These are phyloP conservation scores for Plasmodium vinckei DNA, from an alignment of 169 alveolate species.

Conservation along the genomic window DNA sequence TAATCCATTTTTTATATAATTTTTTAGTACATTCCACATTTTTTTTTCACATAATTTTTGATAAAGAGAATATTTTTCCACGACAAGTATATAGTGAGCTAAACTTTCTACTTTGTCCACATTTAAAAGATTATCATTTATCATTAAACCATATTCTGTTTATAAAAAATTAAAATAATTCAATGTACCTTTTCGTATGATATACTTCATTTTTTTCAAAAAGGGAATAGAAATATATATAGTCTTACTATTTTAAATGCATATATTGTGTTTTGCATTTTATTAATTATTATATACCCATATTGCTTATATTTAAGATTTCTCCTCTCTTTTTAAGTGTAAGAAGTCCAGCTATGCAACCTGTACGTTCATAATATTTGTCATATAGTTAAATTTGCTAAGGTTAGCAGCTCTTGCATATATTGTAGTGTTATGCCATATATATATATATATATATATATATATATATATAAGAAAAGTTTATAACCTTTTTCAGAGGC, in stretches of 20 bases:
- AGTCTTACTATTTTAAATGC: not conserved
- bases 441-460: too few relatives aligned
- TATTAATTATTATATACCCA: constrained; percentile 9
- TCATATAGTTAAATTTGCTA: not conserved
- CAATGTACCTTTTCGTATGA: not conserved
- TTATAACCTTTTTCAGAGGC: constrained; percentile 64
- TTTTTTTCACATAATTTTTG: constrained; percentile 72
- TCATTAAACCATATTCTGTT: constrained; percentile 58
- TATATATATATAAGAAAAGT: too few relatives aligned
- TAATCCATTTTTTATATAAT: not conserved
- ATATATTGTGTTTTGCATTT: not conserved
- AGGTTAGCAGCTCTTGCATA: not conserved
- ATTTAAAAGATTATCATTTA: constrained; percentile 51
- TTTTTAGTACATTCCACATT: constrained; percentile 52
- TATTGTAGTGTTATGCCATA: too few relatives aligned
- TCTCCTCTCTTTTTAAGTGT: constrained; percentile 22
- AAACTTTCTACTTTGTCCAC: constrained; percentile 42
- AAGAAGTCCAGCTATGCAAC: constrained; percentile 63
- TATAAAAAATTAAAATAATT: not conserved
- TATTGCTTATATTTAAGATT: constrained; percentile 17
- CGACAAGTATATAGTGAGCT: constrained; percentile 78
- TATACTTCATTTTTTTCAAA: not conserved
- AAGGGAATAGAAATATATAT: not conserved
- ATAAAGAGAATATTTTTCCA: constrained; percentile 79
- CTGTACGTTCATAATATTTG: constrained; percentile 11